Percentiles rank a stretch among this genome's conserved stretches.
Conservation (phyloP, 2,329 filamentous ascomycete species). For the Aureobasidium sp. region DNA sequence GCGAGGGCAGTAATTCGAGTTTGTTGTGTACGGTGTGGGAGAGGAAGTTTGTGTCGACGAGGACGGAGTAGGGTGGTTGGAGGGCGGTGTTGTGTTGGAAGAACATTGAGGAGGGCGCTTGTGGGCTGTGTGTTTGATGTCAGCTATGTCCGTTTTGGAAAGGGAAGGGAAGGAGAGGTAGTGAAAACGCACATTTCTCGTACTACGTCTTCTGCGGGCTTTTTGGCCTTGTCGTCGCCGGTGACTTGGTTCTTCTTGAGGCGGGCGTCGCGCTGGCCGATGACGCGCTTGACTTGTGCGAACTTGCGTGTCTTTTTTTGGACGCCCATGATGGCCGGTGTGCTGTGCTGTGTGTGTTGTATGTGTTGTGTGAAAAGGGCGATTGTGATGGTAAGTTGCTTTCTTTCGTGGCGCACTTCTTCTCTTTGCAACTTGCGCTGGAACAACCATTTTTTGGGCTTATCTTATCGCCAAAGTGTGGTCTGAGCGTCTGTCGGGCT, state of each 20-base stretch:
- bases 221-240: slow-evolving; percentile 52
- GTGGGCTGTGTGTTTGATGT: slow-evolving; percentile 23
- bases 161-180: too few relatives aligned
- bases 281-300: slow-evolving; percentile 72
- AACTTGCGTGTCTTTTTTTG: slow-evolving; percentile 91
- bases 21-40: slow-evolving; percentile 88
- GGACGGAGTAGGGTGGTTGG: slow-evolving; percentile 71
- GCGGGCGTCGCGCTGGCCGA: slow-evolving; percentile 71
- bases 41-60: slow-evolving; percentile 86
- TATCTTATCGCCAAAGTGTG: not conserved
- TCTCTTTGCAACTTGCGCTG: not conserved
- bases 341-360: not conserved
- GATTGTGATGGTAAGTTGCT: not conserved
- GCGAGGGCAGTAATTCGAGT: slow-evolving; percentile 74
- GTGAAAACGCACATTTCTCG: slow-evolving; percentile 56
- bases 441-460: slow-evolving; percentile 2
- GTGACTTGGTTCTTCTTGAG: slow-evolving; percentile 75
- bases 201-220: slow-evolving; percentile 56
- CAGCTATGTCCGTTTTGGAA: not conserved
- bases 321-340: slow-evolving; percentile 60
- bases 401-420: not conserved
- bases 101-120: slow-evolving; percentile 57
- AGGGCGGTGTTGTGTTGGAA: slow-evolving; percentile 84
- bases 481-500: not conserved
- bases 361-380: not conserved